Evolutionary conservation across 768 basidiomycete genomes (phyloP), one percentile per base, ranked within the genome.

Genomic region (Flagelloscypha sp.): DNA sequence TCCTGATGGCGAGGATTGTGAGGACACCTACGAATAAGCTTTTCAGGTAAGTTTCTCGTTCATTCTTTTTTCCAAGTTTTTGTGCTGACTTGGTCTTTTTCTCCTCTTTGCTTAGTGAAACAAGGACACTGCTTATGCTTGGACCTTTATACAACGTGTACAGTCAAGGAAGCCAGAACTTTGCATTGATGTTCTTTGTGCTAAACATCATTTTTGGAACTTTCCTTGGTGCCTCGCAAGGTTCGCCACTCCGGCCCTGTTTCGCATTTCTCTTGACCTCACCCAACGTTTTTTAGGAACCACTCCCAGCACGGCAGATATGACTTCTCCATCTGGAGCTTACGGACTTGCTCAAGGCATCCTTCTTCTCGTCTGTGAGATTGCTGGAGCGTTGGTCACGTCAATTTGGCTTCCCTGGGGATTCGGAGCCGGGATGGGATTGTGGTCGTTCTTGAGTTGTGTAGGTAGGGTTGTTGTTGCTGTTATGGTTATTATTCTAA

Each of bases 401-500:
- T 92, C 86, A 42, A 66, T 94, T 21, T 95, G 89, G 89, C 71
- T 95, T 40, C 93, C 93, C 12, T 99, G 94, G 94, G 89, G 88
- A 20, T 84, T 84, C 35, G 90, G 94, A 1, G 90, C 94, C 2
- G 86, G 89, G 42, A 98, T 98, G 95, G 94, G 93, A 10, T 68
- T 92, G 23, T 81, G 94, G 40, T 90, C 87, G 54, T 97, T 97
- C 66, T 63, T 95, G 49, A 83, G 94, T 48, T 90, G 88, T 40
- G 85, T 94, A 4, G 79, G 85, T 15, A 70, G 94, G 45, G 93
- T 95, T 48, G 79, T 92, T 18, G 74, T 90, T 16, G 84, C 87
- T 2, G 90, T 97, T 10, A 59, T 99, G 22, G 65, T 97, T 30
- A 84, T 99, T 47, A 87, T 97, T 44, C 61, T 99, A 33, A 83